Conservation (phyloP, 257 asterid species). For the Salvia miltiorrhiza region DNA sequence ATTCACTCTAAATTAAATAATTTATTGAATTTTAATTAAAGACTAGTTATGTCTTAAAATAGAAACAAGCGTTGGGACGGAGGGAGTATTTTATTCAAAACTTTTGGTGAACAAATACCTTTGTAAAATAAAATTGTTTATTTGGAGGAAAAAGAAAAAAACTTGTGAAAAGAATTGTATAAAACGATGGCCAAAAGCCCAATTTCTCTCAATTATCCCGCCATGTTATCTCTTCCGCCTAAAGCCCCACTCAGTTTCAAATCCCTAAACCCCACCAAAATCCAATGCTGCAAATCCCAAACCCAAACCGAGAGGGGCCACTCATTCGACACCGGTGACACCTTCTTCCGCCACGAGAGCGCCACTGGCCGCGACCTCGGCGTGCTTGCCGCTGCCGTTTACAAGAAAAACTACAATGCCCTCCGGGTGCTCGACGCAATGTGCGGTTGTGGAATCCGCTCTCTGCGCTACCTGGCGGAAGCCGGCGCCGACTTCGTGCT, state of each 20-base stretch:
- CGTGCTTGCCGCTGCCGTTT: conserved; percentile 73
- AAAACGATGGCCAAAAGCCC: neutral
- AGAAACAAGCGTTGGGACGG: too few species aligned
- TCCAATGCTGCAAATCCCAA: conserved; percentile 43
- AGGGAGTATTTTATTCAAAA: too few species aligned
- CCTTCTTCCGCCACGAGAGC: conserved; percentile 97
- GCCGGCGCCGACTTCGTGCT: conserved; percentile 78
- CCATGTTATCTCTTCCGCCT: conserved; percentile 48
- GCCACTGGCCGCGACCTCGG: conserved; percentile 94
- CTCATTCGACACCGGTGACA: conserved; percentile 72
- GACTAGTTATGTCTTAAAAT: too few species aligned
- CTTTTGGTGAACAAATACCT: too few species aligned
- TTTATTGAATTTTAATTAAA: too few species aligned
- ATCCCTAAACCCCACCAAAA: conserved; percentile 23
- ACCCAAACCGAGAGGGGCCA: conserved; percentile 51
- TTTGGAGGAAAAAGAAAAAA: neutral
- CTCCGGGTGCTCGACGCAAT: conserved; percentile 92
- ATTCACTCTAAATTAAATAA: too few species aligned
- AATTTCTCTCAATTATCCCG: conserved; percentile 22
- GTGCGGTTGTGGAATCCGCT: conserved; percentile 92
- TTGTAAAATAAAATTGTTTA: neutral
- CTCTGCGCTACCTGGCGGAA: conserved; percentile 73
- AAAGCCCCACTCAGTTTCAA: conserved; percentile 27
- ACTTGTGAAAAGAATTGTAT: neutral
- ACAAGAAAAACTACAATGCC: conserved; percentile 48